Conservation (phyloP, 495 filamentous ascomycete species). For the Aspergillus carlsbadensis region DNA sequence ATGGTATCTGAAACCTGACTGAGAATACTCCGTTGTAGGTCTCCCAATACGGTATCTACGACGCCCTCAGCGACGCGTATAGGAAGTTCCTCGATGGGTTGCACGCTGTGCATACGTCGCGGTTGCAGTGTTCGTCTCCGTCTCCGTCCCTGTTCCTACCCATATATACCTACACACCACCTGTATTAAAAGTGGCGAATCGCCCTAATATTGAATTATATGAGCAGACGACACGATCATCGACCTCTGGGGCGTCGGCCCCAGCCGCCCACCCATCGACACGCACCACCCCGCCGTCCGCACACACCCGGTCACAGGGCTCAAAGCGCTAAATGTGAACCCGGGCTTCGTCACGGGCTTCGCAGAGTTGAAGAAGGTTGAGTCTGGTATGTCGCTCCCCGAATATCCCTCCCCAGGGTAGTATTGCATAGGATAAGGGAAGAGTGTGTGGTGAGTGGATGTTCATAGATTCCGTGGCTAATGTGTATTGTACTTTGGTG, state of each 20-base stretch:
- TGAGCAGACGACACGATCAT: constrained; percentile 30
- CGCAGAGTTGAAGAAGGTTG: constrained; percentile 54
- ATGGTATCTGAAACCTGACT: neutral
- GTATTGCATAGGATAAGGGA: no score
- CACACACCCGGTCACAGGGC: constrained; percentile 54
- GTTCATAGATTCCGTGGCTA: neutral
- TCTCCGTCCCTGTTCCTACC: neutral
- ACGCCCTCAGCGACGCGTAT: constrained; percentile 45
- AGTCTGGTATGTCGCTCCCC: constrained; percentile 27
- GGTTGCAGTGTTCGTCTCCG: constrained; percentile 35
- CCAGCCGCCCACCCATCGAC: constrained; percentile 51
- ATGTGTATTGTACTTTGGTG: constrained; percentile 30
- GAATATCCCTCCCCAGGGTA: neutral
- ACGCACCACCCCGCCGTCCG: constrained; percentile 54
- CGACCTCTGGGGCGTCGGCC: constrained; percentile 47
- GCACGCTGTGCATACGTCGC: constrained; percentile 50
- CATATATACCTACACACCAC: neutral
- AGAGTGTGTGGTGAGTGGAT: neutral
- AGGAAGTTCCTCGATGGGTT: constrained; percentile 48
- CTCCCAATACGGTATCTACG: constrained; percentile 51
- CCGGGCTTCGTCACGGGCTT: constrained; percentile 50
- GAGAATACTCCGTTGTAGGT: constrained; percentile 24
- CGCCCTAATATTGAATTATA: constrained; percentile 14
- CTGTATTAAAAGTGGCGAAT: constrained; percentile 34
- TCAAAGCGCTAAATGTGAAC: constrained; percentile 53